Conservation (phyloP, 225 moss, liverwort and hornwort genomes). For the Ulota crispa region DNA sequence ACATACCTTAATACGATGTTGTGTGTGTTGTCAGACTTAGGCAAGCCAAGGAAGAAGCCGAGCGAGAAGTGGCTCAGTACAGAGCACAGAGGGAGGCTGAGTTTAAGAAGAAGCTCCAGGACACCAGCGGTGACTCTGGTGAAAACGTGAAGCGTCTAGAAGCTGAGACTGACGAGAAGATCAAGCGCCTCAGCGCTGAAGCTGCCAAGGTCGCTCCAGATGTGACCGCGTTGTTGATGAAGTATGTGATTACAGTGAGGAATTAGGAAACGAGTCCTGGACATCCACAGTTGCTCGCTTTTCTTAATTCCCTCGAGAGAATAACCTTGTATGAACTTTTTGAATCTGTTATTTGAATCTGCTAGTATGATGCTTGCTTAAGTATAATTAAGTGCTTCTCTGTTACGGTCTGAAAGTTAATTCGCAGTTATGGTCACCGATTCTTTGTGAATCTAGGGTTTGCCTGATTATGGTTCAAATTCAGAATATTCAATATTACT, state of each 20-base stretch:
- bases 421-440: not conserved
- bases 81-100: constrained; percentile 83
- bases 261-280: constrained; percentile 37
- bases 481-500: not conserved
- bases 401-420: not conserved
- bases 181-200: constrained; percentile 65
- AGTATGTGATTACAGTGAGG: constrained; percentile 76
- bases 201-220: constrained; percentile 70
- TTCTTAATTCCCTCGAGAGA: not conserved
- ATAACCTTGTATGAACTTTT: not conserved
- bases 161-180: constrained; percentile 78
- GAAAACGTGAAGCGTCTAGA: constrained; percentile 83
- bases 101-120: constrained; percentile 72
- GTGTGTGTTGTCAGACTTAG: constrained; percentile 58
- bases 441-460: not conserved
- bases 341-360: not conserved
- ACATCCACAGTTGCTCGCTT: not conserved
- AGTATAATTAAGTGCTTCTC: constrained; percentile 11
- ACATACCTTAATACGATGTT: constrained; percentile 19
- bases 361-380: not conserved
- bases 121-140: constrained; percentile 87
- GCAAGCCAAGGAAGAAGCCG: constrained; percentile 98
- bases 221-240: constrained; percentile 73
- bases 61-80: constrained; percentile 86
- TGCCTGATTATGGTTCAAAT: not conserved